phyloP scores from a whole-genome alignment of 495 filamentous ascomycete species.

The Trichoderma reesei region DNA sequence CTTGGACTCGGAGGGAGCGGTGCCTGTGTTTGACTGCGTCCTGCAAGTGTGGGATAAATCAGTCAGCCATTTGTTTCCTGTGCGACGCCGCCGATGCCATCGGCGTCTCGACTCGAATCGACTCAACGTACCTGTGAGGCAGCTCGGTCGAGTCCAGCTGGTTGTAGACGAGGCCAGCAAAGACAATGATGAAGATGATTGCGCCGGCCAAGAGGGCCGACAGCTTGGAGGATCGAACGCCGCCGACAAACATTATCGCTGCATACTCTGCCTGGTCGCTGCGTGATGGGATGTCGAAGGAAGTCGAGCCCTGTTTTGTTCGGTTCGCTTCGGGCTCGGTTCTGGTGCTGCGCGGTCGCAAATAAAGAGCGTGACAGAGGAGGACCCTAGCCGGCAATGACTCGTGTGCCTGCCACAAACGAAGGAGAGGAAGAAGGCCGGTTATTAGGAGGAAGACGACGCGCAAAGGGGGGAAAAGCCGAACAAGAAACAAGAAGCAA shows the following conservation, averaged over 20 bases:
- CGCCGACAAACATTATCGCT: constrained; percentile 7
- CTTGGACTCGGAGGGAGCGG: neutral
- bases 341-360: too few relatives aligned
- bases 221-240: constrained; percentile 2
- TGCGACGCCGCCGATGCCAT: neutral
- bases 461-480: too few relatives aligned
- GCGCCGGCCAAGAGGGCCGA: constrained; percentile 5
- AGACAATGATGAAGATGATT: constrained; percentile 10
- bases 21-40: neutral
- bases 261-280: neutral
- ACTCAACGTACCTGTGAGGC: neutral
- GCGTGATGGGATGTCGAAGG: neutral
- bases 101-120: neutral
- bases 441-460: neutral
- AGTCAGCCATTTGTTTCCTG: neutral
- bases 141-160: neutral
- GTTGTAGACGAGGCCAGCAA: constrained; percentile 11
- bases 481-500: neutral
- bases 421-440: neutral
- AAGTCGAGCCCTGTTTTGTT: neutral
- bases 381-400: neutral
- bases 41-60: neutral
- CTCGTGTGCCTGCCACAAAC: neutral
- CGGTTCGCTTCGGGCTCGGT: too few relatives aligned
- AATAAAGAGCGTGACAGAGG: neutral